A percentile compares a stretch with the other conserved stretches of the same genome.
These are phyloP conservation scores for Pseudopyricularia javanii DNA, from an alignment of 2,329 filamentous ascomycete species.

Conservation along the genomic window DNA sequence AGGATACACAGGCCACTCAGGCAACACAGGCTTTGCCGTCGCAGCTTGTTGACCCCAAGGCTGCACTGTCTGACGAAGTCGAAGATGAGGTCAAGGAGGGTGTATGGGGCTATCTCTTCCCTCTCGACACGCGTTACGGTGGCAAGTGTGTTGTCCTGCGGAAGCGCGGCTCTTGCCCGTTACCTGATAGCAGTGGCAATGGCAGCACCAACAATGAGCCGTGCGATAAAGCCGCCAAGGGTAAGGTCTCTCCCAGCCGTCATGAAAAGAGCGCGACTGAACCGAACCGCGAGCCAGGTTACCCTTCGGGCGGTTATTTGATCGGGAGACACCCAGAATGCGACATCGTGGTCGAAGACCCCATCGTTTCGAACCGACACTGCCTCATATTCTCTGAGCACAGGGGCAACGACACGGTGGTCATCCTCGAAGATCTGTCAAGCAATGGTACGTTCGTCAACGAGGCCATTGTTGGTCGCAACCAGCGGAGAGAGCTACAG, in stretches of 20 bases:
- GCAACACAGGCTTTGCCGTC: slow-evolving; percentile 52
- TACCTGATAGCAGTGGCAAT: slow-evolving; percentile 31
- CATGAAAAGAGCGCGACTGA: slow-evolving; percentile 26
- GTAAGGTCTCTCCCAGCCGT: slow-evolving; percentile 23
- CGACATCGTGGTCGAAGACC: slow-evolving; percentile 64
- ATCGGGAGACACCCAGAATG: slow-evolving; percentile 91
- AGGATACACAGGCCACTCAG: slow-evolving; percentile 47
- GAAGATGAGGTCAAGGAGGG: slow-evolving; percentile 73
- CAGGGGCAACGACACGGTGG: slow-evolving; percentile 35
- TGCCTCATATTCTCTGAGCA: slow-evolving; percentile 32
- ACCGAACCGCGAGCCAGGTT: slow-evolving; percentile 49
- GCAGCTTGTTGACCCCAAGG: slow-evolving; percentile 65
- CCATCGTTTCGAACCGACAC: slow-evolving; percentile 79
- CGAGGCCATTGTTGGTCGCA: slow-evolving; percentile 78
- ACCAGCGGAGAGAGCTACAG: slow-evolving; percentile 77
- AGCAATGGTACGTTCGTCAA: slow-evolving; percentile 97
- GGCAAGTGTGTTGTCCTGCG: slow-evolving; percentile 60
- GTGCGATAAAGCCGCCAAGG: slow-evolving; percentile 27
- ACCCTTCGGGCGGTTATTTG: slow-evolving; percentile 71
- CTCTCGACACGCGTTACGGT: slow-evolving; percentile 58
- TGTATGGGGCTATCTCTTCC: slow-evolving; percentile 92
- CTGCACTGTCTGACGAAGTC: slow-evolving; percentile 66
- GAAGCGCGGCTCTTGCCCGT: slow-evolving; percentile 58
- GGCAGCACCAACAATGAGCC: slow-evolving; percentile 4
- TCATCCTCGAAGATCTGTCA: slow-evolving; percentile 83